Percentiles rank a stretch among this genome's conserved stretches.
These are phyloP conservation scores for Polytolypa hystricis DNA, from an alignment of 2,329 filamentous ascomycete species.

Conservation along the genomic window DNA sequence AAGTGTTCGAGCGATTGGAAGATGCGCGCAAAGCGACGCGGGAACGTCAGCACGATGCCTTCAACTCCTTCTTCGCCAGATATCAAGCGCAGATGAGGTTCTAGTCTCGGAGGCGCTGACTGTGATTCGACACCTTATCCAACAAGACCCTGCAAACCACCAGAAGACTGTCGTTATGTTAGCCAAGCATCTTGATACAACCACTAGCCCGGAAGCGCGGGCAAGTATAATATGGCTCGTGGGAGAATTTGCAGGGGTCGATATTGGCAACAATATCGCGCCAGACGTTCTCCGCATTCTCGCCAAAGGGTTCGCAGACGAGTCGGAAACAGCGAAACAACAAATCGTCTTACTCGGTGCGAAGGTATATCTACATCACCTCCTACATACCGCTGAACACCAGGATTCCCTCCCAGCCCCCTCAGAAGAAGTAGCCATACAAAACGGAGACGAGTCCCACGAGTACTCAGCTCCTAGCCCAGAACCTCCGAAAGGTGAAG, in stretches of 20 bases:
- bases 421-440: neutral
- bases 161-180: conserved; percentile 75
- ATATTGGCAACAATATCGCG: conserved; percentile 78
- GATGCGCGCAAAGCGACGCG: conserved; percentile 72
- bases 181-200: conserved; percentile 82
- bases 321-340: conserved; percentile 75
- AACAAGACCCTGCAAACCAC: conserved; percentile 74
- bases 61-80: conserved; percentile 70
- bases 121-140: conserved; percentile 89
- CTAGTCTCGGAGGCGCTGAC: conserved; percentile 88
- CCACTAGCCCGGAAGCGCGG: conserved; percentile 74
- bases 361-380: conserved; percentile 88
- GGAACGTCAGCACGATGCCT: conserved; percentile 68
- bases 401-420: no score
- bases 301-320: conserved; percentile 70
- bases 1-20: conserved; percentile 82
- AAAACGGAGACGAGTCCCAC: conserved; percentile 7
- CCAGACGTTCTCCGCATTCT: conserved; percentile 84
- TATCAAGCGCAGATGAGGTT: conserved; percentile 75
- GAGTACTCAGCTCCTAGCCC: conserved; percentile 11
- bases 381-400: conserved; percentile 46
- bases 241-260: conserved; percentile 76
- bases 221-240: conserved; percentile 97
- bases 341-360: conserved; percentile 88
- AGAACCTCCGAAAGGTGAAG: conserved; percentile 23